Percentiles rank a stretch among this genome's conserved stretches.
These are phyloP conservation scores for Spirogloea muscicola DNA, from an alignment of 139 green algal species.

Conservation along the genomic window DNA sequence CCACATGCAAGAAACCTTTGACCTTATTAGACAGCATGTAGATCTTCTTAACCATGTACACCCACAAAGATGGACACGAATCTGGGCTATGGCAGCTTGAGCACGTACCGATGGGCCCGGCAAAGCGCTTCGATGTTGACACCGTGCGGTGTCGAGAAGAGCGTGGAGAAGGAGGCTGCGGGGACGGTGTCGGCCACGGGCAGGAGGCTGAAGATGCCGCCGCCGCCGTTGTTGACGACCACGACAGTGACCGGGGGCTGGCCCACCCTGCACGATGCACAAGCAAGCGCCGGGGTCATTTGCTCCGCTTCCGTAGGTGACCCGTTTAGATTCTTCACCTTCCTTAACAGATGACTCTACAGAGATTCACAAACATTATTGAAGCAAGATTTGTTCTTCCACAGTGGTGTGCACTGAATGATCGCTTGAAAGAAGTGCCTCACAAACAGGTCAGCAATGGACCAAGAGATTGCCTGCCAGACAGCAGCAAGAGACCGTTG, in stretches of 20 bases:
- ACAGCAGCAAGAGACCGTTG: conserved; percentile 88
- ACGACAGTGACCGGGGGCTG: conserved; percentile 84
- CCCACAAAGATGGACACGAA: background rate
- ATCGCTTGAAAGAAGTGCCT: too few relatives aligned
- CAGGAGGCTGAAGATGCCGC: conserved; percentile 96
- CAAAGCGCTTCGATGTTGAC: conserved; percentile 41
- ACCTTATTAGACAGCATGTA: too few relatives aligned
- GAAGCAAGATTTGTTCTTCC: too few relatives aligned
- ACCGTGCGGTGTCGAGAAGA: conserved; percentile 84
- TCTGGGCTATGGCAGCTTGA: background rate
- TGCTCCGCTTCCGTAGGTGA: too few relatives aligned
- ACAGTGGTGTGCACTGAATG: too few relatives aligned
- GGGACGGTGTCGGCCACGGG: conserved; percentile 72
- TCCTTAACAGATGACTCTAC: too few relatives aligned
- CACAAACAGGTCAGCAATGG: too few relatives aligned
- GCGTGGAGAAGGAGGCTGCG: conserved; percentile 65
- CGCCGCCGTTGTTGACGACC: conserved; percentile 92
- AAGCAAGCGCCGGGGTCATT: too few relatives aligned
- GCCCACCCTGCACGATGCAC: conserved; percentile 45
- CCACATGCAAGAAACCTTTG: too few relatives aligned
- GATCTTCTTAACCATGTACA: too few relatives aligned
- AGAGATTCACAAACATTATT: too few relatives aligned
- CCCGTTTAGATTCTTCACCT: too few relatives aligned
- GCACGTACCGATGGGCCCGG: conserved; percentile 48
- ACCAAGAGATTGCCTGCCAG: conserved; percentile 33